phyloP scores from a whole-genome alignment of 305 asterid species.

The Ilex paraguariensis region DNA sequence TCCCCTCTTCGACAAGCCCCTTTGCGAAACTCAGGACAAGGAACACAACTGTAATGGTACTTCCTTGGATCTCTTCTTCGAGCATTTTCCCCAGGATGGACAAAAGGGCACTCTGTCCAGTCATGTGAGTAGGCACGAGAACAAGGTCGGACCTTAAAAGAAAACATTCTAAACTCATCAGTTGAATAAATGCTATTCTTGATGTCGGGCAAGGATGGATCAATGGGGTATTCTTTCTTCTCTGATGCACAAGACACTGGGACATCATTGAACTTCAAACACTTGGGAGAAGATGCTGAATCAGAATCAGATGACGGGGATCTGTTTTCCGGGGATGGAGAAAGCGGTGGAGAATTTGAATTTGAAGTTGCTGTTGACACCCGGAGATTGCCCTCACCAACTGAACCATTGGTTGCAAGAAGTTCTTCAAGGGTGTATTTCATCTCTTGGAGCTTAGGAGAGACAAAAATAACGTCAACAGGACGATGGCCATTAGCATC shows the following conservation, averaged over 20 bases:
- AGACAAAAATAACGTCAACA: slow-evolving; percentile 38
- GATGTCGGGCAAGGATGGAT: slow-evolving; percentile 81
- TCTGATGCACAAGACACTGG: slow-evolving; percentile 25
- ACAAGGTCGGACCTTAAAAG: slow-evolving; percentile 75
- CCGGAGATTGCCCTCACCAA: slow-evolving; percentile 26
- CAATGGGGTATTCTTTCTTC: slow-evolving; percentile 72
- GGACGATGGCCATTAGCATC: slow-evolving; percentile 66
- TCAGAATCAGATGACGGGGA: slow-evolving; percentile 34
- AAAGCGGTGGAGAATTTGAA: slow-evolving; percentile 40
- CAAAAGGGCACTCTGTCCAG: slow-evolving; percentile 94
- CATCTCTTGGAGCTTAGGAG: slow-evolving; percentile 36
- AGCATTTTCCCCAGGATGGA: slow-evolving; percentile 87
- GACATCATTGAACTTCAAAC: slow-evolving; percentile 20
- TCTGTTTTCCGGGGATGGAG: slow-evolving; percentile 37
- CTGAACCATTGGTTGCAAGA: slow-evolving; percentile 33
- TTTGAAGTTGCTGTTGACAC: slow-evolving; percentile 25
- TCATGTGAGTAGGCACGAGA: slow-evolving; percentile 88
- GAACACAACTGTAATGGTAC: slow-evolving; percentile 78
- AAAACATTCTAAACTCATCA: slow-evolving; percentile 75
- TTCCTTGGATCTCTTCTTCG: slow-evolving; percentile 79
- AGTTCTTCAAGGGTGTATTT: slow-evolving; percentile 44
- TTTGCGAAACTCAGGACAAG: slow-evolving; percentile 82
- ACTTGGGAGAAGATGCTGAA: slow-evolving; percentile 30
- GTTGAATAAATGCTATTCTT: slow-evolving; percentile 71
- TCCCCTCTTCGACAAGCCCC: slow-evolving; percentile 82